Conservation (phyloP, 2,329 filamentous ascomycete genomes). For the Daldinia eschscholtzii region DNA sequence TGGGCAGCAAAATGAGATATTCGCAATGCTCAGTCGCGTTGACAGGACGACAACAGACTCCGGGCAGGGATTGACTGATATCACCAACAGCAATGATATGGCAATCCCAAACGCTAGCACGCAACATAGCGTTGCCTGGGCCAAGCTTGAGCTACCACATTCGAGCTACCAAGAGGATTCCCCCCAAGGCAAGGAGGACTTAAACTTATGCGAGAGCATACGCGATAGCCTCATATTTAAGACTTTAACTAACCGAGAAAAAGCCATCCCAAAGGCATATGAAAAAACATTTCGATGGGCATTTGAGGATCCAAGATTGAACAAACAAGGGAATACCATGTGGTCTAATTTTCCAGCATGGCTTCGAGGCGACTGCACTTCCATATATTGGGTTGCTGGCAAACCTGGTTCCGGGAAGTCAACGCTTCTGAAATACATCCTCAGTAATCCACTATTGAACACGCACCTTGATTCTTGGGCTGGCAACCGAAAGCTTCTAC, state of each 20-base stretch:
- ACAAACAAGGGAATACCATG: neutral
- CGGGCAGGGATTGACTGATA: neutral
- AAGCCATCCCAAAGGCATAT: neutral
- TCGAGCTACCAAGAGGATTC: neutral
- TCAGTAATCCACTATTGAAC: too few relatives aligned
- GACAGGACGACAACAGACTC: neutral
- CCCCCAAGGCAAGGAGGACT: neutral
- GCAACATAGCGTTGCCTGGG: neutral
- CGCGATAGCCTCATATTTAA: neutral
- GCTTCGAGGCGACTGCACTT: neutral
- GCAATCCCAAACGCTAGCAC: neutral
- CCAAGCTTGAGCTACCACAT: neutral
- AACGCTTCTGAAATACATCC: neutral
- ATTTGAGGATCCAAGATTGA: neutral
- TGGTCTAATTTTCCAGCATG: neutral
- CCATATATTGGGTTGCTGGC: neutral
- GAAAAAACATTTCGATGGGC: neutral
- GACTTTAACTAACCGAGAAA: neutral
- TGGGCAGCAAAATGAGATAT: neutral
- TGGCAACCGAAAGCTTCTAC: neutral
- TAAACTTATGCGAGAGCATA: neutral
- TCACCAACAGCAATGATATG: neutral
- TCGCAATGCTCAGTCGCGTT: neutral
- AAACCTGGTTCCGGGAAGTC: neutral
- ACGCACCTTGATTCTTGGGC: neutral